Evolutionary conservation across 352 stramenopile genomes (phyloP).

Genomic region (Phytopythium vexans): DNA sequence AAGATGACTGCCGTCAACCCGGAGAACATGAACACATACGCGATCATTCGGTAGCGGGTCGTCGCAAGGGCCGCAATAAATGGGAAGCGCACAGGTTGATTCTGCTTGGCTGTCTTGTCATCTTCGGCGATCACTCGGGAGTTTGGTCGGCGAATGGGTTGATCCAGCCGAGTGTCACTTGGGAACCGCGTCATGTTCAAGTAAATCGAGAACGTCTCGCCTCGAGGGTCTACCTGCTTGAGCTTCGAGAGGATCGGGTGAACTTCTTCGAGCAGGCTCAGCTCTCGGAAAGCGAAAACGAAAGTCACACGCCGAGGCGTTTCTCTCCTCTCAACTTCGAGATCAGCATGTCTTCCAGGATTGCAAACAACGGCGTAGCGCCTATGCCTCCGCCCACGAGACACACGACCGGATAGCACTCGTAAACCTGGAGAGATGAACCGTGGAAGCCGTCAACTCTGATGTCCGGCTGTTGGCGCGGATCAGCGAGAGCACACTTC

Average conservation of each 20-base stretch:
- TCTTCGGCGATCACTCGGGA: background rate
- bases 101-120: background rate
- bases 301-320: constrained; percentile 6
- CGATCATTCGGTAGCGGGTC: background rate
- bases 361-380: constrained; percentile 8
- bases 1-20: background rate
- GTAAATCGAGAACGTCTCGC: background rate
- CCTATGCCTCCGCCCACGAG: constrained; percentile 9
- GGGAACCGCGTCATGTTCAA: constrained; percentile 2
- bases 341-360: constrained; percentile 16
- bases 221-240: background rate
- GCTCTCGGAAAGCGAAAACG: constrained; percentile 10
- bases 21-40: background rate
- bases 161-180: background rate
- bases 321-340: background rate
- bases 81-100: background rate
- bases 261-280: constrained; percentile 10
- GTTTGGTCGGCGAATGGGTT: background rate
- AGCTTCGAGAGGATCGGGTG: constrained; percentile 5
- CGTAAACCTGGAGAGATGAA: constrained; percentile 4
- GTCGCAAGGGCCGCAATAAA: background rate
- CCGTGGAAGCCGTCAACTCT: constrained; percentile 20
- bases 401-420: constrained; percentile 9
- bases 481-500: constrained; percentile 1
- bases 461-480: constrained; percentile 1